A percentile compares a stretch with the other conserved stretches of the same genome.
phyloP scores from a whole-genome alignment of 441 rosid genomes.

The Breynia disticha region DNA sequence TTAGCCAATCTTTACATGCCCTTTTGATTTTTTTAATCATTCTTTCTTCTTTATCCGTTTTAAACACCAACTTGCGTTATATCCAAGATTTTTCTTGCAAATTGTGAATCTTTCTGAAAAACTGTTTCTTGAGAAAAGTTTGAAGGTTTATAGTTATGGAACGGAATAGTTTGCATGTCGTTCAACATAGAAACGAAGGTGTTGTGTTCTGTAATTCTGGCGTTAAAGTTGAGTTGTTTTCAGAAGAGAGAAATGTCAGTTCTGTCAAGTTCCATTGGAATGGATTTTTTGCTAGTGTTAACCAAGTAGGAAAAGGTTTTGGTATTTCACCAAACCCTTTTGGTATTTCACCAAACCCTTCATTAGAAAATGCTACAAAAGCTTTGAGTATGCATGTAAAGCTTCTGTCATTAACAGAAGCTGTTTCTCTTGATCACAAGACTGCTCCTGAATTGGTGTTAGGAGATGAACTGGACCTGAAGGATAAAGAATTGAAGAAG shows the following conservation, averaged over 20 bases:
- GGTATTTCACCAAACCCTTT: slow-evolving; percentile 27
- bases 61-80: neutral
- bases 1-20: neutral
- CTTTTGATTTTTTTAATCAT: slow-evolving; percentile 3
- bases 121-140: slow-evolving; percentile 4
- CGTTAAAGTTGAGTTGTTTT: slow-evolving; percentile 22
- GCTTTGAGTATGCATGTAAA: slow-evolving; percentile 23
- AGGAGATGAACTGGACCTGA: slow-evolving; percentile 19
- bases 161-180: slow-evolving; percentile 18
- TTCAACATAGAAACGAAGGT: slow-evolving; percentile 25
- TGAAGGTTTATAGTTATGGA: slow-evolving; percentile 25
- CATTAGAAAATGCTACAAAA: slow-evolving; percentile 15
- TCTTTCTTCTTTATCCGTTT: neutral
- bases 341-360: no score
- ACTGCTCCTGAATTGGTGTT: slow-evolving; percentile 20
- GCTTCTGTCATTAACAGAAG: slow-evolving; percentile 21
- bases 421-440: slow-evolving; percentile 24
- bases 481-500: slow-evolving; percentile 19
- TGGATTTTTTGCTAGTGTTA: slow-evolving; percentile 46
- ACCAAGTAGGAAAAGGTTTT: slow-evolving; percentile 38
- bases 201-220: slow-evolving; percentile 31
- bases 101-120: neutral
- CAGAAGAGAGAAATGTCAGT: slow-evolving; percentile 13
- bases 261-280: slow-evolving; percentile 7
- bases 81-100: neutral